Conservation (phyloP, 169 alveolate genomes). For the Babesia ovis region DNA sequence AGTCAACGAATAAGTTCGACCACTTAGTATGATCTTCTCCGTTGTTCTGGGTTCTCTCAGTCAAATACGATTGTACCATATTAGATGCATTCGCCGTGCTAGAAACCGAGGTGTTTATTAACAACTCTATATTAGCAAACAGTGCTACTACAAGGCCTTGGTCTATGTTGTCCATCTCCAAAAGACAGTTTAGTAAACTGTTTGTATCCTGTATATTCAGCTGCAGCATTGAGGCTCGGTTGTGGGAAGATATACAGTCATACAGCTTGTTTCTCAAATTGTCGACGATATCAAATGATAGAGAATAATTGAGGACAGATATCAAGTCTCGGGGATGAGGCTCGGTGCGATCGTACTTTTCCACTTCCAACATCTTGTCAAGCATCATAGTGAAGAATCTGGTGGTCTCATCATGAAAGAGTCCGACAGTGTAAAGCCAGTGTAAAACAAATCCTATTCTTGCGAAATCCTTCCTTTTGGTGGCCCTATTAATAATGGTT, state of each 20-base stretch:
- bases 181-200: slow-evolving; percentile 18
- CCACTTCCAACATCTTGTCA: slow-evolving; percentile 7
- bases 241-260: neutral
- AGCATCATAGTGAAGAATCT: slow-evolving; percentile 2
- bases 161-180: neutral
- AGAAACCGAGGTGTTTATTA: neutral
- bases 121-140: slow-evolving; percentile 16
- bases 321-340: slow-evolving; percentile 22
- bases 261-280: neutral
- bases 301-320: slow-evolving; percentile 11
- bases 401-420: neutral
- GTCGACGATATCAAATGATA: neutral
- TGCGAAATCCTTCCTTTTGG: slow-evolving; percentile 20
- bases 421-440: slow-evolving; percentile 10
- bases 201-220: slow-evolving; percentile 20
- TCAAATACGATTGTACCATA: slow-evolving; percentile 2
- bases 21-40: neutral
- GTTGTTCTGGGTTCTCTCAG: neutral
- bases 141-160: slow-evolving; percentile 22
- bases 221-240: slow-evolving; percentile 1
- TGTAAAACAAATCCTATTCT: slow-evolving; percentile 21
- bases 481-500: neutral
- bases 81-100: neutral
- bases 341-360: neutral
- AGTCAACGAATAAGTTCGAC: neutral